Percentiles rank a stretch among this genome's conserved stretches.
phyloP scores from a whole-genome alignment of 805 yeast species.

The Scheffersomyces amazonensis region DNA sequence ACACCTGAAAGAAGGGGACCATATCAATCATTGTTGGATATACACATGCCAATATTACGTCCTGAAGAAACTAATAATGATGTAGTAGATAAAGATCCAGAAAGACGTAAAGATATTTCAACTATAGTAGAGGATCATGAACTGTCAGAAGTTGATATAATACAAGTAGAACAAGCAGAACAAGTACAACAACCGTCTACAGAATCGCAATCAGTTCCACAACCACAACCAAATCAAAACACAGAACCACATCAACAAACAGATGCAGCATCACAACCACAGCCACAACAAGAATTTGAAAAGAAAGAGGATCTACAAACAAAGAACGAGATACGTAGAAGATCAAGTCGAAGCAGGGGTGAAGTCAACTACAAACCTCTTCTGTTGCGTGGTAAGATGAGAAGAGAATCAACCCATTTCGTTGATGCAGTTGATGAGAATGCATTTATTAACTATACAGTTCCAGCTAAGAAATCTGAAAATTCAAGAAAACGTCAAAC shows the following conservation, averaged over 20 bases:
- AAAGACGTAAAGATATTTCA: background rate
- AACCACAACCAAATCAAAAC: background rate
- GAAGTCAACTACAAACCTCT: slow-evolving; percentile 67
- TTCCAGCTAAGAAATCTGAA: background rate
- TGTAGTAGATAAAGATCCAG: too few species aligned
- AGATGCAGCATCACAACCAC: background rate
- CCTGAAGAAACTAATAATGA: background rate
- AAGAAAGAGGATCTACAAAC: slow-evolving; percentile 2
- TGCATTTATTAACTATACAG: slow-evolving; percentile 13
- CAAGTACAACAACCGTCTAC: background rate
- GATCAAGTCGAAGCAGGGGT: slow-evolving; percentile 53
- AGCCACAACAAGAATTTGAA: background rate
- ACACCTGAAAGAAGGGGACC: background rate
- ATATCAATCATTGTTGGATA: background rate
- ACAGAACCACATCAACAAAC: background rate
- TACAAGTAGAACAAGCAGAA: background rate
- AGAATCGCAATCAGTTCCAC: too few species aligned
- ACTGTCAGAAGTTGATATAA: background rate
- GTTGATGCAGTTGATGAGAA: slow-evolving; percentile 56
- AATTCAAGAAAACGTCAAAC: background rate
- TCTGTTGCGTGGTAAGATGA: slow-evolving; percentile 63
- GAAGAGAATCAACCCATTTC: slow-evolving; percentile 58
- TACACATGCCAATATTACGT: background rate
- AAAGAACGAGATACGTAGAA: slow-evolving; percentile 12
- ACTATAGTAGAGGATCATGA: slow-evolving; percentile 1